Percentiles rank a stretch among this genome's conserved stretches.
Evolutionary conservation across 345 rosid species (phyloP).

Genomic region (Salix viminalis): DNA sequence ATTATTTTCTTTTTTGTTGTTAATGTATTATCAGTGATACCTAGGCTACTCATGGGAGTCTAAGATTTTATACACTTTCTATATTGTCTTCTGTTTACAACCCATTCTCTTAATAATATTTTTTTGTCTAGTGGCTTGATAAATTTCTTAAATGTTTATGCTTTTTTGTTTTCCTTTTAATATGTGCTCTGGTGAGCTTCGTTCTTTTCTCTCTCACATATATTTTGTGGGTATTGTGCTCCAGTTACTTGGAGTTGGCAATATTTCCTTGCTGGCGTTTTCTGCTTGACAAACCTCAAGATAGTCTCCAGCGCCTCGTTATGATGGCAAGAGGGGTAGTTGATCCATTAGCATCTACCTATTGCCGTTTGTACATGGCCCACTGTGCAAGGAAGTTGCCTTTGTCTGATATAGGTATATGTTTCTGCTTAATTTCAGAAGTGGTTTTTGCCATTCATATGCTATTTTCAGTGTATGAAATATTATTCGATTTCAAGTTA

Average conservation of each 20-base stretch:
- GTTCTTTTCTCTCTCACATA: slow-evolving; percentile 7
- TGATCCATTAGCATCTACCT: slow-evolving; percentile 78
- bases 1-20: too few relatives aligned
- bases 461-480: neutral
- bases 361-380: slow-evolving; percentile 73
- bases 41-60: neutral
- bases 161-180: neutral
- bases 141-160: neutral
- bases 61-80: neutral
- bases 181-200: neutral
- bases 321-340: slow-evolving; percentile 84
- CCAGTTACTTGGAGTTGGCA: slow-evolving; percentile 85
- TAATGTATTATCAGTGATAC: too few relatives aligned
- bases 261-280: slow-evolving; percentile 87
- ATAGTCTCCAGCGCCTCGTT: slow-evolving; percentile 59
- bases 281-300: slow-evolving; percentile 49
- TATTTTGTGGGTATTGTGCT: slow-evolving; percentile 8
- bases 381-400: slow-evolving; percentile 63
- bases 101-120: neutral
- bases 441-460: neutral
- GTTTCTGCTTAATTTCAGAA: neutral
- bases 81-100: neutral
- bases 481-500: neutral
- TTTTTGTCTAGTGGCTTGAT: neutral
- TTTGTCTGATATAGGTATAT: slow-evolving; percentile 48